Base-by-base conservation (phyloP, 345 rosid species). In the Aethionema arabicum region DNA sequence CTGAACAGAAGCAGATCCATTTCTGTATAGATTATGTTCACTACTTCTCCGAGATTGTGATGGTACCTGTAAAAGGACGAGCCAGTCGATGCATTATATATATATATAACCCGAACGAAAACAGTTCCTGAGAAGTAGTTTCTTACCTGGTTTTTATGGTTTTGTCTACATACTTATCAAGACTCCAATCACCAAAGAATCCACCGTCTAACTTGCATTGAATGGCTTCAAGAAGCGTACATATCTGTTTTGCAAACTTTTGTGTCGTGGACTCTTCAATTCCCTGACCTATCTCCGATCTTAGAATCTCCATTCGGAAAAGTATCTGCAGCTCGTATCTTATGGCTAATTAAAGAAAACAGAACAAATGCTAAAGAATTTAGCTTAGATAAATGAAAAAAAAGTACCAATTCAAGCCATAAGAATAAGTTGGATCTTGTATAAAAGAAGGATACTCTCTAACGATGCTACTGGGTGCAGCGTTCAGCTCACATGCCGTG, bases 161-260 rank as follows among this genome's bases (percentile, higher is more conserved):
- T 75, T 83, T 85, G 62, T 52, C 90, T 46, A 86, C 87, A 66
- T 93, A 93, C 67, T 79, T 78, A 57, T 83, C 84, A 61, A 93
- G 86, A 77, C 85, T 90, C 99, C 97, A 90, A 56, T 90, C 95
- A 45, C 92, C 90, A 56, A 93, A 93, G 78, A 90, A 90, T 43
- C 90, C 96, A 46, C 95, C 92, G 52, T 86, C 84, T 43, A 90
- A 79, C 68, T 83, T 85, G 65, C 88, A 87, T 50, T 83, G 97
- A 38, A 90, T 79, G 63, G 78, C 74, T 76, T 90, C 97, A 44
- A 93, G 62, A 43, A 86, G 77, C 54, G 58, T 65, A 84, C 96
- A 84, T 52, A 93, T 87, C 49, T 93, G 86, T 77, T 80, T 87
- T 16, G 84, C 85, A 68, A 87, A 87, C 75, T 85, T 93, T 67